A percentile compares a stretch with the other conserved stretches of the same genome.
phyloP scores from a whole-genome alignment of 2,329 filamentous ascomycete species.

The Hymenoscyphus linearis region DNA sequence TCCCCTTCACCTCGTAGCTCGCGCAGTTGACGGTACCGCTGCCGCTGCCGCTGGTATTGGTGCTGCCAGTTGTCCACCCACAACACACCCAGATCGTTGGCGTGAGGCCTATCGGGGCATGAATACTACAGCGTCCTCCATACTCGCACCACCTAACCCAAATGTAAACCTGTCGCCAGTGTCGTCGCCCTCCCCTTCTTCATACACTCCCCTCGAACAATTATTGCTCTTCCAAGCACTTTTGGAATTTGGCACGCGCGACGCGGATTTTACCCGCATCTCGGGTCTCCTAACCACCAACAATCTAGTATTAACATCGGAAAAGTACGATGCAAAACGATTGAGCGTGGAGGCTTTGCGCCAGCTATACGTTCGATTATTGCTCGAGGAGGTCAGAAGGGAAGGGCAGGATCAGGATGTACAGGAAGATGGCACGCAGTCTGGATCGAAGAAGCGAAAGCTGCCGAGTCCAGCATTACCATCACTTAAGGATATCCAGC shows the following conservation, averaged over 20 bases:
- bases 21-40: slow-evolving; percentile 30
- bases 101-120: slow-evolving; percentile 52
- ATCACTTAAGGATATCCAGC: slow-evolving; percentile 59
- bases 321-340: slow-evolving; percentile 66
- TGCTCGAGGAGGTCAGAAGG: slow-evolving; percentile 65
- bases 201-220: slow-evolving; percentile 81
- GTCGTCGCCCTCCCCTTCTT: background rate
- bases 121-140: slow-evolving; percentile 55
- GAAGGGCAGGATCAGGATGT: slow-evolving; percentile 37
- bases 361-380: slow-evolving; percentile 68
- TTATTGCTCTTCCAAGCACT: slow-evolving; percentile 80
- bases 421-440: slow-evolving; percentile 40
- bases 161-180: background rate
- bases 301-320: slow-evolving; percentile 63
- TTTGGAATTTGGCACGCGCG: slow-evolving; percentile 59
- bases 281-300: slow-evolving; percentile 72
- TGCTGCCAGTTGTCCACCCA: slow-evolving; percentile 28
- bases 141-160: slow-evolving; percentile 47
- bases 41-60: background rate
- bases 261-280: slow-evolving; percentile 63
- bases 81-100: slow-evolving; percentile 50
- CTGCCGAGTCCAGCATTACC: slow-evolving; percentile 58
- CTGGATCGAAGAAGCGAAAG: slow-evolving; percentile 69
- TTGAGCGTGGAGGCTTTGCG: slow-evolving; percentile 74
- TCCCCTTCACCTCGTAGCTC: slow-evolving; percentile 49